A percentile compares a stretch with the other conserved stretches of the same genome.
Conservation (phyloP, 1,284 basidiomycete genomes). For the Leccinum glutinopallens region DNA sequence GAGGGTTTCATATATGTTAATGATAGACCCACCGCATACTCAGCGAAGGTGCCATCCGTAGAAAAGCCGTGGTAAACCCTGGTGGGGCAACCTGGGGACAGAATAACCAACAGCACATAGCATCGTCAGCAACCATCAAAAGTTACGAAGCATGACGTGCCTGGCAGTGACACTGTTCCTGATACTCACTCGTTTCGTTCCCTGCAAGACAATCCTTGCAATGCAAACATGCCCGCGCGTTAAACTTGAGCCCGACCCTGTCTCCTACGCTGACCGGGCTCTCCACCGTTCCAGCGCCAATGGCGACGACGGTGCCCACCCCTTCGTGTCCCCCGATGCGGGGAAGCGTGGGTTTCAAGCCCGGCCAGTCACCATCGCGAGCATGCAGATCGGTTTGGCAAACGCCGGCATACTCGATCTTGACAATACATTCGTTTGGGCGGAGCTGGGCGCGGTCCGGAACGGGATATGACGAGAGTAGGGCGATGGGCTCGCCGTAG, state of each 20-base stretch:
- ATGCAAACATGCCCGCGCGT: slow-evolving; percentile 61
- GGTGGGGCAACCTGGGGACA: slow-evolving; percentile 40
- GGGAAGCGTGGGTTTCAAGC: slow-evolving; percentile 47
- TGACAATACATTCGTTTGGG: slow-evolving; percentile 69
- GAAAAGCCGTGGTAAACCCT: slow-evolving; percentile 55
- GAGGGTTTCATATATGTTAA: background rate
- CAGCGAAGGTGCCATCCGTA: slow-evolving; percentile 57
- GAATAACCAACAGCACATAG: slow-evolving; percentile 4
- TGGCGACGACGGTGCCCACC: slow-evolving; percentile 62
- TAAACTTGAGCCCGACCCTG: slow-evolving; percentile 76
- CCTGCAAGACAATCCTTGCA: slow-evolving; percentile 65
- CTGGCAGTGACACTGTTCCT: background rate
- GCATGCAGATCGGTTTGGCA: slow-evolving; percentile 71
- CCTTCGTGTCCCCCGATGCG: slow-evolving; percentile 76
- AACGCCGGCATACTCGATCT: slow-evolving; percentile 63
- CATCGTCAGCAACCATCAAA: background rate
- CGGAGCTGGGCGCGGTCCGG: slow-evolving; percentile 57
- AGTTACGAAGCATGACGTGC: background rate
- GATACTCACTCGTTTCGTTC: slow-evolving; percentile 49
- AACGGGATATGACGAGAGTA: slow-evolving; percentile 49
- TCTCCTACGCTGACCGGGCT: slow-evolving; percentile 59
- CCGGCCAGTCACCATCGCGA: slow-evolving; percentile 56
- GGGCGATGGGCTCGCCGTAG: slow-evolving; percentile 37
- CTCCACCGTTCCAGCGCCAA: slow-evolving; percentile 50
- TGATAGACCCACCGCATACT: slow-evolving; percentile 45